These are phyloP conservation scores for Geranium rotundifolium DNA, from an alignment of 345 rosid genomes.

Conservation along the genomic window DNA sequence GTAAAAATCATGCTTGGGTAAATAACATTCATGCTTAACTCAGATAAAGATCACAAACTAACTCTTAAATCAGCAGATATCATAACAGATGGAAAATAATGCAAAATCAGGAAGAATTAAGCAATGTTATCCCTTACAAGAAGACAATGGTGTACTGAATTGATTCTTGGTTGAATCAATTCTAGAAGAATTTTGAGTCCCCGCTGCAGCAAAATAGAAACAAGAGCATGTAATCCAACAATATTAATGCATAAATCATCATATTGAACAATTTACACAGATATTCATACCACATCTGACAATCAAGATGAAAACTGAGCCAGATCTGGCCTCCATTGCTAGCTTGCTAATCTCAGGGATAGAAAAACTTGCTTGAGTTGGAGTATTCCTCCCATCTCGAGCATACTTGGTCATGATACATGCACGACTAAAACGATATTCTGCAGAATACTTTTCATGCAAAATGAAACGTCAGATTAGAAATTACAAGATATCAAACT, in stretches of 20 bases:
- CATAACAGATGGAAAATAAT: neutral
- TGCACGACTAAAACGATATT: too few relatives aligned
- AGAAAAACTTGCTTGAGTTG: conserved; percentile 51
- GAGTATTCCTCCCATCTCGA: too few relatives aligned
- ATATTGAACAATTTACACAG: neutral
- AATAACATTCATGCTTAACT: conserved; percentile 1
- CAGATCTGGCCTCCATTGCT: conserved; percentile 63
- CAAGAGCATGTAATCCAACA: conserved; percentile 5
- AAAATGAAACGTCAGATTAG: too few relatives aligned
- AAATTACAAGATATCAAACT: too few relatives aligned
- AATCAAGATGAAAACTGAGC: conserved; percentile 70
- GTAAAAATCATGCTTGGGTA: conserved; percentile 1
- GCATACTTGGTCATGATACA: too few relatives aligned
- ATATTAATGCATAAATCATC: conserved; percentile 6
- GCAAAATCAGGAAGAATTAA: neutral
- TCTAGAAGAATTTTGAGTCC: conserved; percentile 56
- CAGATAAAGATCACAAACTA: neutral
- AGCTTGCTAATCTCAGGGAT: conserved; percentile 83
- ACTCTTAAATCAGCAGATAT: neutral
- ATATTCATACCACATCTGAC: conserved; percentile 65
- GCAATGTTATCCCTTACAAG: neutral
- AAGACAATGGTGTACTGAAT: conserved; percentile 1
- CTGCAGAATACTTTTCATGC: too few relatives aligned
- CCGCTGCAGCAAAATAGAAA: conserved; percentile 41
- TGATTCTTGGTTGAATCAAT: conserved; percentile 52